Conservation (phyloP, 2,329 filamentous ascomycete genomes). For the Talaromyces sp. region DNA sequence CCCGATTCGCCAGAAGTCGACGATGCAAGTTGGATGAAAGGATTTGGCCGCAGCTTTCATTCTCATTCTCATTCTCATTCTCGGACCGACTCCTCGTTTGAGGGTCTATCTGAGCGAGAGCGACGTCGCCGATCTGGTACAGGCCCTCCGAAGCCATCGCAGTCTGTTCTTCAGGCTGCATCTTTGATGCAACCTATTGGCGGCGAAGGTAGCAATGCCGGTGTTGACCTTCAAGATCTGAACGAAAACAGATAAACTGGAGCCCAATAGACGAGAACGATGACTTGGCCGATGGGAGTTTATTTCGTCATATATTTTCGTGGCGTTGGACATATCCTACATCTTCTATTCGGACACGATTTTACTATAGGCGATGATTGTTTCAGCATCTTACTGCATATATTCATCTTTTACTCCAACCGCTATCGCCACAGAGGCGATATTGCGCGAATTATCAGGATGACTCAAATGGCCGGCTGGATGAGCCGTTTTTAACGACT, state of each 20-base stretch:
- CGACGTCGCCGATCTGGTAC: slow-evolving; percentile 58
- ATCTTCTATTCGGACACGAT: neutral
- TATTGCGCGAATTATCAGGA: neutral
- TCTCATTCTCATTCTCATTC: slow-evolving; percentile 43
- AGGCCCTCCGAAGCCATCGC: slow-evolving; percentile 46
- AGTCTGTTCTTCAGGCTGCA: slow-evolving; percentile 31
- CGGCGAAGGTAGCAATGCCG: slow-evolving; percentile 22
- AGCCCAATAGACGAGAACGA: neutral
- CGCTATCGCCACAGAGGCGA: neutral
- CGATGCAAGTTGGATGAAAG: slow-evolving; percentile 63
- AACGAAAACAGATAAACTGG: slow-evolving; percentile 25
- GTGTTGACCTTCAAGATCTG: slow-evolving; percentile 37
- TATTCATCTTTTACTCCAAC: neutral
- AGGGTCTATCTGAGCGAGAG: slow-evolving; percentile 50
- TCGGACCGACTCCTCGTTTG: slow-evolving; percentile 40
- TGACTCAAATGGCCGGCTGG: neutral
- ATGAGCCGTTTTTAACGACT: neutral
- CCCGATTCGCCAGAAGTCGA: slow-evolving; percentile 41
- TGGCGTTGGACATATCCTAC: slow-evolving; percentile 5
- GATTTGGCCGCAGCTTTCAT: slow-evolving; percentile 44
- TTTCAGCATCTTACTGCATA: slow-evolving; percentile 4
- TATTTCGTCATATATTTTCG: neutral
- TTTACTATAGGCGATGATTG: neutral
- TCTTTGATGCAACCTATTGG: slow-evolving; percentile 30
- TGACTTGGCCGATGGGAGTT: neutral